Conservation (phyloP, 306 rosid species). For the Inga oerstediana region DNA sequence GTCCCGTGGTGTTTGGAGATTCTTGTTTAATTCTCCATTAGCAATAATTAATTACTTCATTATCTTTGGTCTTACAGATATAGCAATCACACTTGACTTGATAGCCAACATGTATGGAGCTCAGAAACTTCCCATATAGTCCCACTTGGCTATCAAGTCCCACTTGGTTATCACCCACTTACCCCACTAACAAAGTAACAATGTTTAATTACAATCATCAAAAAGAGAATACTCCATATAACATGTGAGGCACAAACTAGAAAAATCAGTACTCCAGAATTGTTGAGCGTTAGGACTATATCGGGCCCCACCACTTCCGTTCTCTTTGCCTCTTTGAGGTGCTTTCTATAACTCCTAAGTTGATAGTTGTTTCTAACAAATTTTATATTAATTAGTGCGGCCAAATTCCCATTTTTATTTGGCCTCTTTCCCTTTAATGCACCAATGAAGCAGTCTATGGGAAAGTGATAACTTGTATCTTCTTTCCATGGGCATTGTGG, state of each 20-base stretch:
- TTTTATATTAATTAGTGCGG: not conserved
- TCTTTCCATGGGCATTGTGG: not conserved
- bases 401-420: not conserved
- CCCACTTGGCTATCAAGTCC: no score
- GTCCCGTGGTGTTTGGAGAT: slow-evolving; percentile 40
- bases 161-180: slow-evolving; percentile 17
- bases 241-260: not conserved
- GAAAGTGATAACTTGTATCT: not conserved
- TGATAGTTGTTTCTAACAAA: not conserved
- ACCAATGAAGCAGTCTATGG: not conserved
- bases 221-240: not conserved
- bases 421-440: not conserved
- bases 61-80: not conserved
- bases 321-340: no score
- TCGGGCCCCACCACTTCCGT: not conserved
- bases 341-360: not conserved
- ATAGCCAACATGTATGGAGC: not conserved
- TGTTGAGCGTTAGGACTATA: not conserved
- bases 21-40: slow-evolving; percentile 32
- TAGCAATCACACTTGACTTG: not conserved
- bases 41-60: slow-evolving; percentile 1
- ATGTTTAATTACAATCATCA: not conserved
- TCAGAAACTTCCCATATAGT: slow-evolving; percentile 18
- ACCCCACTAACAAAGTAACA: slow-evolving; percentile 22
- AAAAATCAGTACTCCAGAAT: not conserved